Evolutionary conservation across 768 basidiomycete genomes (phyloP), one percentile per base, ranked within the genome.

Genomic region (Mycena rosella): DNA sequence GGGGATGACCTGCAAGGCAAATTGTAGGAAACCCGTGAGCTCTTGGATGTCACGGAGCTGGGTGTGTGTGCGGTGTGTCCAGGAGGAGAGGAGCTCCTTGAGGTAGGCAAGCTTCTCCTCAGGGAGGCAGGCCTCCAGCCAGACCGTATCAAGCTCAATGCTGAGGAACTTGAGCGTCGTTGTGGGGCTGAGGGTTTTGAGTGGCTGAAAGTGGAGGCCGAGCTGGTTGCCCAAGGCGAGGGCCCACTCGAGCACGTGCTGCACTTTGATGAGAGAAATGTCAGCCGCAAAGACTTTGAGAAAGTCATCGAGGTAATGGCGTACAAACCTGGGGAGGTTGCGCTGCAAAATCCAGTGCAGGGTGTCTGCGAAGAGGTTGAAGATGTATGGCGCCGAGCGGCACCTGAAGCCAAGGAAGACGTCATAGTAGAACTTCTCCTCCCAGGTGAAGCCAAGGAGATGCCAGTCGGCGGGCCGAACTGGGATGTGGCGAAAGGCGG

Each of bases 261-360:
- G 44, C n/a, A 58, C 65, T 9, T 29, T 49, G 6, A 53, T n/a
- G n/a, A 32, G 34, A n/a, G 30, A 42, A 18, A 65, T 44, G 6
- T 22, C 6, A 11, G 70, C 65, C 3, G 67, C 32, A 60, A 79
- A 80, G 10, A 74, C 67, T 2, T 70, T 32, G 14, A 83, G 75
- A 56, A 82, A 82, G 48, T 82, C 76, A 54, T 83, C 77, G 1
- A 83, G 73, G 60, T 80, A 81, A 54, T 82, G 80, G 17, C 73
- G 72, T 0, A 81, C 44, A 4, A 9, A 15, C 0, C 76, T 75
- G 0, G 77, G 80, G 55, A 82, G 76, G 62, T 83, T 40, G 18
- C 47, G 58, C 27, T 60, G 58, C 18, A 60, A 29, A 22, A 60
- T 60, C 58, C 58, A 60, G 24, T 60, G 58, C 2, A 60, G 45